Evolutionary conservation across 805 yeast genomes (phyloP), one percentile per base, ranked within the genome.

Genomic region (Metschnikowia rubicola): DNA sequence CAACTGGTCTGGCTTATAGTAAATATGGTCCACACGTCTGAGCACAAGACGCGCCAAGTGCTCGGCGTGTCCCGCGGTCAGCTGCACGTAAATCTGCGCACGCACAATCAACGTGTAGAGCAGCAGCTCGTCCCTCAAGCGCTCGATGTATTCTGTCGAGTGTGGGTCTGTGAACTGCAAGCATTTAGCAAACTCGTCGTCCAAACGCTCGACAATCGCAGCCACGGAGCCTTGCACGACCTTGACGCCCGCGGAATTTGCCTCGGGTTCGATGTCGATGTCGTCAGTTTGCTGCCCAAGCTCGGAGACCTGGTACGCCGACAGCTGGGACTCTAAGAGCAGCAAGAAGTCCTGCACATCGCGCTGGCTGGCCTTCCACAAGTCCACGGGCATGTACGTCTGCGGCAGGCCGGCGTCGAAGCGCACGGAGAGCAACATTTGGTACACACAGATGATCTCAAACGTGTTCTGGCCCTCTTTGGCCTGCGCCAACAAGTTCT

Each of bases 151-250:
- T 68, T 94, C 99, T 48, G 88, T 84, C 21, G 97, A 86, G 66
- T 94, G 97, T 38, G 97, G 96, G 67, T 94, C 98, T 60, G 89
- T 84, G 56, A 81, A 81, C 64, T 91, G 90, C 60, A 94, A 78
- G 39, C 96, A 88, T 57, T 85, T 83, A 52, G 87, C 86, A 61
- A 91, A 85, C 73, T 94, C 99, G 62, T 92, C 98, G 64, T 90
- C 97, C 53, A 94, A 78, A 68, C 97, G 84, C 73, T 92, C 99
- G 52, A 92, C 86, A 50, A 87, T 80, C 8, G 97, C 84, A 40
- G 86, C 80, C 40, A 94, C 74, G 28, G 96, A 87, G 40, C 99
- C 99, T 51, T 84, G 77, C 46, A 94, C 78, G 56, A 79, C 83
- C 63, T 80, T 79, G 51, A 86, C 73, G 50, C 97, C 97, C 17